A percentile compares a stretch with the other conserved stretches of the same genome.
phyloP scores from a whole-genome alignment of 768 basidiomycete species.

The Termitomyces sp. region DNA sequence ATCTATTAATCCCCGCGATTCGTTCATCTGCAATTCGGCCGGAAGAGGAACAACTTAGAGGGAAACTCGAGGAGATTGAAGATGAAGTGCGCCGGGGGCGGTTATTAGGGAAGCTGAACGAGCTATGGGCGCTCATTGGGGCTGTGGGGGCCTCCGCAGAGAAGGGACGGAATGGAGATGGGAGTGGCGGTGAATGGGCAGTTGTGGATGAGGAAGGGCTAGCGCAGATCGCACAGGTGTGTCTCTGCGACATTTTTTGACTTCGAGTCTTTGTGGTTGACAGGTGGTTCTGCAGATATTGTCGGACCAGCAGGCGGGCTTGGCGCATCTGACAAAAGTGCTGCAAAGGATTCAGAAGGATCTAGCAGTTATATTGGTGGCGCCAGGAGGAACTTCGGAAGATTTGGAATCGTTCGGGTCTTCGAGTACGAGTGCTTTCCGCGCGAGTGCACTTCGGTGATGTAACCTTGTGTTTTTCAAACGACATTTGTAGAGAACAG shows the following conservation, averaged over 20 bases:
- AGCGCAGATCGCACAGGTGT: slow-evolving; percentile 67
- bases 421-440: slow-evolving; percentile 28
- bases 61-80: slow-evolving; percentile 66
- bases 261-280: background rate
- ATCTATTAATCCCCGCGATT: slow-evolving; percentile 72
- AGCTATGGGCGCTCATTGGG: slow-evolving; percentile 82
- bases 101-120: slow-evolving; percentile 69
- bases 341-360: slow-evolving; percentile 61
- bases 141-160: slow-evolving; percentile 62
- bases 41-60: slow-evolving; percentile 75
- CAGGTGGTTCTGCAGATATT: slow-evolving; percentile 46
- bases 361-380: slow-evolving; percentile 57
- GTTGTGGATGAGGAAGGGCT: slow-evolving; percentile 88
- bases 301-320: slow-evolving; percentile 70
- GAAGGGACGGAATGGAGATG: slow-evolving; percentile 34
- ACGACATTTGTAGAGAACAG: background rate
- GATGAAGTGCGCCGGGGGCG: slow-evolving; percentile 64
- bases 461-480: background rate
- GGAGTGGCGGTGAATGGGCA: slow-evolving; percentile 58
- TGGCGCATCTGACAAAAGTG: slow-evolving; percentile 76
- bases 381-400: slow-evolving; percentile 19
- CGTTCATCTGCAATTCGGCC: slow-evolving; percentile 70
- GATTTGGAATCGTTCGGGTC: slow-evolving; percentile 26
- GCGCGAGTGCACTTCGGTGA: slow-evolving; percentile 31
- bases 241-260: background rate